Evolutionary conservation across 192 early-diverging fungal genomes (phyloP), one percentile per base, ranked within the genome.

Genomic region (Backusella macrospora): DNA sequence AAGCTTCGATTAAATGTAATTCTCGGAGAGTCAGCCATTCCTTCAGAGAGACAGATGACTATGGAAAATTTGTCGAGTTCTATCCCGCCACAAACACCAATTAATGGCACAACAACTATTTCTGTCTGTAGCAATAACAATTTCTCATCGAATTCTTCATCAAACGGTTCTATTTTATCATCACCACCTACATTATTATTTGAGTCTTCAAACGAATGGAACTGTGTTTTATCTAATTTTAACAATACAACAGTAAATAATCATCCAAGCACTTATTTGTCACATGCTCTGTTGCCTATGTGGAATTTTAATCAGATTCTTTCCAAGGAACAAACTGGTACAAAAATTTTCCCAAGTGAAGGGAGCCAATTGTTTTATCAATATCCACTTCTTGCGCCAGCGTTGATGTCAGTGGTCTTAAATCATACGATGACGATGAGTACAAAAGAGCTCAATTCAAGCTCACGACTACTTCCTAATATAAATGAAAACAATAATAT

Each of bases 311-410:
- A 65, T 48, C 72, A 49, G 37, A 18, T 73, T 3, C 23, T 73
- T 39, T 37, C 65, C 38, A 43, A 66, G n/a, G 42, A 42, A 43
- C 65, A 66, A 18, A 43, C 70, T 16, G 10, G 52, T 12, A 13
- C 18, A 59, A 23, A 38, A 55, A 21, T 55, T 55, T 55, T 42
- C 39, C 49, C 49, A 55, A 13, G 52, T 3, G 21, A 23, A 26
- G 5, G 21, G 21, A 59, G 12, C 52, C 52, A 59, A 59, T 23
- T 59, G 4, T 59, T 59, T 59, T 59, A 59, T 26, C 52, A 59
- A 48, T 77, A 72, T 37, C 75, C 75, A 29, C 48, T 77, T 8
- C 69, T 77, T 49, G 75, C 63, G 15, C 75, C 75, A 18, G 75
- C 75, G n/a, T 55, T 77, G 15, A 59, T 69, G 39, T 77, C 75